phyloP scores from a whole-genome alignment of 202 grass and related monocot genomes.

The Musa balbisiana region DNA sequence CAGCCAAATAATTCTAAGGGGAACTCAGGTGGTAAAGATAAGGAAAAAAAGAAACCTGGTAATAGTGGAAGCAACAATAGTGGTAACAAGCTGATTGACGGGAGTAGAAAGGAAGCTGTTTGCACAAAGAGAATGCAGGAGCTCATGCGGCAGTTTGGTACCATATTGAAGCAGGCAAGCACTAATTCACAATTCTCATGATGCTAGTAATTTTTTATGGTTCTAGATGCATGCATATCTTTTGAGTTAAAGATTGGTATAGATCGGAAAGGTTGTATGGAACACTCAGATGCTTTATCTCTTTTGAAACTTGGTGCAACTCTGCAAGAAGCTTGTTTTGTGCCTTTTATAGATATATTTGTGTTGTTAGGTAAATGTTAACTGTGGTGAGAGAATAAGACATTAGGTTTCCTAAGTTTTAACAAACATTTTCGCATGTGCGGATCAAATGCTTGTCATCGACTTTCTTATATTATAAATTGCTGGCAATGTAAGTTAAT shows the following conservation, averaged over 20 bases:
- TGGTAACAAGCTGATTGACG: constrained; percentile 28
- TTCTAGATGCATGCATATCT: not conserved
- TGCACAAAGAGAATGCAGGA: constrained; percentile 49
- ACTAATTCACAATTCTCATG: not conserved
- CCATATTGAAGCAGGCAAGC: constrained; percentile 56
- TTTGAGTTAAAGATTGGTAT: not conserved
- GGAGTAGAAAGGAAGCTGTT: constrained; percentile 17
- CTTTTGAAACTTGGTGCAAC: not conserved
- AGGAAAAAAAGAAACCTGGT: constrained; percentile 15
- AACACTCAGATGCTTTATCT: not conserved
- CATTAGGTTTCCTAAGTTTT: too few relatives aligned
- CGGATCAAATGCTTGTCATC: too few relatives aligned
- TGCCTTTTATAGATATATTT: not conserved
- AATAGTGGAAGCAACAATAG: constrained; percentile 20
- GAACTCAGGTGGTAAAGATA: constrained; percentile 13
- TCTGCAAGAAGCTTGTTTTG: not conserved
- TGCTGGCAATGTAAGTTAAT: not conserved
- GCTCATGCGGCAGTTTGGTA: constrained; percentile 58
- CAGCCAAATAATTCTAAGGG: constrained; percentile 27
- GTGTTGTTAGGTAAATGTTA: not conserved
- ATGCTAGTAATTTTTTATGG: not conserved
- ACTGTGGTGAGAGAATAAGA: too few relatives aligned
- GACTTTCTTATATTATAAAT: not conserved
- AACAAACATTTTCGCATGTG: too few relatives aligned
- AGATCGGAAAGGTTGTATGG: too few relatives aligned